These are phyloP conservation scores for Russula sp. DNA, from an alignment of 768 basidiomycete species.

Conservation along the genomic window DNA sequence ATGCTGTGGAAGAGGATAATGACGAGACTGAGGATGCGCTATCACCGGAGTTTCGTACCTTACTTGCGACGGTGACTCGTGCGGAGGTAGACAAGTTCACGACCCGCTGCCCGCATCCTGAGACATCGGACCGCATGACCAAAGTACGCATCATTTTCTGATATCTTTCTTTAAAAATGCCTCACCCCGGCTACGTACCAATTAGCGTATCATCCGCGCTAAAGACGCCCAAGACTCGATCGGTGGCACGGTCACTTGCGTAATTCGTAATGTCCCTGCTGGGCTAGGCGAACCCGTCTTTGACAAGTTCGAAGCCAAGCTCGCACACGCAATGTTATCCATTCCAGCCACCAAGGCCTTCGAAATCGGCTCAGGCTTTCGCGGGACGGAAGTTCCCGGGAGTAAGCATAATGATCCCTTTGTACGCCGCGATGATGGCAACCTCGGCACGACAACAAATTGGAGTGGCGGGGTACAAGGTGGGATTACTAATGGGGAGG, in stretches of 20 bases:
- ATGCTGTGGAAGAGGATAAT: conserved; percentile 47
- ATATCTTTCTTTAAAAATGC: neutral
- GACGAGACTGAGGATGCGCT: conserved; percentile 67
- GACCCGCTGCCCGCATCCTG: conserved; percentile 86
- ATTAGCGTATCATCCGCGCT: conserved; percentile 86
- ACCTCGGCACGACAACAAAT: conserved; percentile 81
- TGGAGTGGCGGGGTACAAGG: conserved; percentile 98
- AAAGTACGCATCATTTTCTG: conserved; percentile 44
- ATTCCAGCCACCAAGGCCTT: conserved; percentile 99
- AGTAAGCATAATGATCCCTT: conserved; percentile 93
- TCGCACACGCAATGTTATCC: conserved; percentile 97
- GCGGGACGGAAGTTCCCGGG: conserved; percentile 89
- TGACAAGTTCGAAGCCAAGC: conserved; percentile 94
- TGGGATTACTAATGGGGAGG: conserved; percentile 95
- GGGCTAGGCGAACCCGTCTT: conserved; percentile 97
- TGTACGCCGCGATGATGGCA: conserved; percentile 54
- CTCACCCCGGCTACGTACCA: conserved; percentile 3
- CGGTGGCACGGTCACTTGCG: conserved; percentile 96
- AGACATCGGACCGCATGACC: conserved; percentile 88
- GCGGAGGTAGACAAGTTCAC: conserved; percentile 82
- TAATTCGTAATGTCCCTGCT: conserved; percentile 83
- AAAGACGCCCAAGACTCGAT: conserved; percentile 91
- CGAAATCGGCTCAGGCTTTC: conserved; percentile 96
- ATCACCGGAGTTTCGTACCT: conserved; percentile 73
- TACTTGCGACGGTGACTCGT: conserved; percentile 75